Conservation (phyloP, 2,329 filamentous ascomycete species). For the Zymoseptoria crescenta region DNA sequence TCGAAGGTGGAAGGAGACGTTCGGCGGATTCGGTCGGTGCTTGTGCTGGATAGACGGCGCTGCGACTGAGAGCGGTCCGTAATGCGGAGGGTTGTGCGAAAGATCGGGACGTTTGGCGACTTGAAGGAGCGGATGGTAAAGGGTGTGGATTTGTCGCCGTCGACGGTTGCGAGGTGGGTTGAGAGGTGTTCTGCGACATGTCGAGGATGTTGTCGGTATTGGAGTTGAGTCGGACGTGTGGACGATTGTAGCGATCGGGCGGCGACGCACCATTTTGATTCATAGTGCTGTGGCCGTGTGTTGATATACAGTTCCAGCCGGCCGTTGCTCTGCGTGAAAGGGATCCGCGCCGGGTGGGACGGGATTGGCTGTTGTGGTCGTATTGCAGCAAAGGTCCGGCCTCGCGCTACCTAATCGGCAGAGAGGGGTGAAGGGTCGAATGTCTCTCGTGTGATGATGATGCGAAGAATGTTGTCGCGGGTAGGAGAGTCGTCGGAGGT, state of each 20-base stretch:
- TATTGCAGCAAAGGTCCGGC: not conserved
- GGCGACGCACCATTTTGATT: conserved; percentile 15
- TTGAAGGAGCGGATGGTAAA: conserved; percentile 31
- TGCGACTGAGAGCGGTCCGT: conserved; percentile 17
- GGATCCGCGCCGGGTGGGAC: not conserved
- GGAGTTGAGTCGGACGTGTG: conserved; percentile 59
- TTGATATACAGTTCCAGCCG: not conserved
- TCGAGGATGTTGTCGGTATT: conserved; percentile 47
- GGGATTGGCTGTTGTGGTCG: not conserved
- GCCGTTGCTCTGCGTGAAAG: not conserved
- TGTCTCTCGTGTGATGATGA: not conserved
- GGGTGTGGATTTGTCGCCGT: conserved; percentile 5
- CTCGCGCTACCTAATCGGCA: not conserved
- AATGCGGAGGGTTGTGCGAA: conserved; percentile 29
- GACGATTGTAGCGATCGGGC: conserved; percentile 31
- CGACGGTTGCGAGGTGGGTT: not conserved
- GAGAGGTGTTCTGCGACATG: conserved; percentile 22
- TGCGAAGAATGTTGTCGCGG: not conserved
- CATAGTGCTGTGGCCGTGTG: conserved; percentile 6
- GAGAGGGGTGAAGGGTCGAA: not conserved
- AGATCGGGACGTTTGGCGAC: conserved; percentile 38
- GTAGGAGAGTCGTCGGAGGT: not conserved
- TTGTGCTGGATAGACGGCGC: conserved; percentile 21
- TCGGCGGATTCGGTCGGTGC: conserved; percentile 39
- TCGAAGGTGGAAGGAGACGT: conserved; percentile 43